Evolutionary conservation across 352 stramenopile genomes (phyloP).

Genomic region (Phytopythium oedochilum): DNA sequence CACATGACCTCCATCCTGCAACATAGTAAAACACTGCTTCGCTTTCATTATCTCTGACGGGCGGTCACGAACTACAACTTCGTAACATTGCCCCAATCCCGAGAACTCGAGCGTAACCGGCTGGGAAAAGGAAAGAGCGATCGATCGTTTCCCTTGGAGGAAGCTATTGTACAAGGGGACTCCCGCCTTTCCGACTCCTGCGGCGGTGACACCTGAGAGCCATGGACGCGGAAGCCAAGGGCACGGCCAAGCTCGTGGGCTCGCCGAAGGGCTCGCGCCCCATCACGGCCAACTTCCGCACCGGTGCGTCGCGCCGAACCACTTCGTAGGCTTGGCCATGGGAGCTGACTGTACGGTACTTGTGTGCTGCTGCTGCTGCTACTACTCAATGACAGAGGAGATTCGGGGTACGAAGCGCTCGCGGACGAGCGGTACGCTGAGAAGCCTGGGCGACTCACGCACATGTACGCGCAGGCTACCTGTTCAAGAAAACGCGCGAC

Average conservation of each 20-base stretch:
- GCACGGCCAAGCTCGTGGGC: slow-evolving; percentile 33
- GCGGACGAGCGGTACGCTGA: no score
- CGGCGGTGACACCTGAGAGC: no score
- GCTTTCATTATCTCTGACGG: neutral
- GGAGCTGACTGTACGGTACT: neutral
- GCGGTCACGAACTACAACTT: neutral
- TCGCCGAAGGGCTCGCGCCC: slow-evolving; percentile 44
- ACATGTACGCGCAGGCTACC: slow-evolving; percentile 83
- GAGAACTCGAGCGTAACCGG: neutral
- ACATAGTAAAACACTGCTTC: neutral
- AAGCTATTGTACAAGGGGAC: neutral
- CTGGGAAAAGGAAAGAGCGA: slow-evolving; percentile 1
- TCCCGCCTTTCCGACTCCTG: neutral
- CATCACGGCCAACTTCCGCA: slow-evolving; percentile 68
- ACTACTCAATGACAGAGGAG: slow-evolving; percentile 24
- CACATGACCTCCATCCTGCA: neutral
- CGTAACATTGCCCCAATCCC: neutral
- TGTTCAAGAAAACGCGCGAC: slow-evolving; percentile 93
- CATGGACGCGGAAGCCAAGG: slow-evolving; percentile 10
- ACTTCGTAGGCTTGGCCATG: no score
- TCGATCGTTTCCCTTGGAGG: neutral
- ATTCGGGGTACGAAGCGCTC: slow-evolving; percentile 32
- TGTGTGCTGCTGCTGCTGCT: neutral
- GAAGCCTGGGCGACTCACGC: no score
- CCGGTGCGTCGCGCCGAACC: slow-evolving; percentile 29